Percentiles rank a stretch among this genome's conserved stretches.
phyloP scores from a whole-genome alignment of 257 asterid species.

The Gentiana macrophylla region DNA sequence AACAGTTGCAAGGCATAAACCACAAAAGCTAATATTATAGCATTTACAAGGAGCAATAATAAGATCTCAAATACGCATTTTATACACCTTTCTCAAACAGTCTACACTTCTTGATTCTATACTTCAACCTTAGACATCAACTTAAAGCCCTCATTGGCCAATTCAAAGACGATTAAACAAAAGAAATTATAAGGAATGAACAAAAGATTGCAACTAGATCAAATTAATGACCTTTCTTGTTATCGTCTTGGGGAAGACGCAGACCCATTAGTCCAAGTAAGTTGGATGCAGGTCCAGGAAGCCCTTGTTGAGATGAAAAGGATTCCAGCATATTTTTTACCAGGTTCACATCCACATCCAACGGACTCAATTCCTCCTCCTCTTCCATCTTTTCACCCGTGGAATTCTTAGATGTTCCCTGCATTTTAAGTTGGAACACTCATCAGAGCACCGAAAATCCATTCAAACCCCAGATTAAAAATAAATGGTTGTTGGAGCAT shows the following conservation, averaged over 20 bases:
- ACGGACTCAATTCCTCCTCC: constrained; percentile 45
- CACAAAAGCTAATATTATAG: too few relatives aligned
- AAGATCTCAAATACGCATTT: too few relatives aligned
- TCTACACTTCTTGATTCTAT: too few relatives aligned
- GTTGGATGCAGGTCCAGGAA: constrained; percentile 95
- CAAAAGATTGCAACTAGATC: too few relatives aligned
- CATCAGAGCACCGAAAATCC: background rate
- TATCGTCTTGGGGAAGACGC: constrained; percentile 65
- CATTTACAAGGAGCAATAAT: too few relatives aligned
- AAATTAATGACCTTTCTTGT: constrained; percentile 42
- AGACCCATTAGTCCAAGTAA: constrained; percentile 83
- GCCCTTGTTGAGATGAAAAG: constrained; percentile 78
- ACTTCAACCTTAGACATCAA: too few relatives aligned
- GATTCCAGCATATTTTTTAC: constrained; percentile 78
- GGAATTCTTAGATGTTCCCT: constrained; percentile 50
- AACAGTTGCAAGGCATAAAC: too few relatives aligned
- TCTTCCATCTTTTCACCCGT: constrained; percentile 50
- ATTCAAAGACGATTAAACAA: too few relatives aligned
- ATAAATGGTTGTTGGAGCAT: too few relatives aligned
- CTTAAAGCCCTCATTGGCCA: too few relatives aligned
- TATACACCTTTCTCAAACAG: too few relatives aligned
- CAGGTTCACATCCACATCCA: constrained; percentile 88
- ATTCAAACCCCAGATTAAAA: background rate
- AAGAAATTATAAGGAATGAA: too few relatives aligned
- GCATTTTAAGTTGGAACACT: constrained; percentile 8